Base-by-base conservation (phyloP, 768 basidiomycete genomes). In the Solioccasus polychromus region DNA sequence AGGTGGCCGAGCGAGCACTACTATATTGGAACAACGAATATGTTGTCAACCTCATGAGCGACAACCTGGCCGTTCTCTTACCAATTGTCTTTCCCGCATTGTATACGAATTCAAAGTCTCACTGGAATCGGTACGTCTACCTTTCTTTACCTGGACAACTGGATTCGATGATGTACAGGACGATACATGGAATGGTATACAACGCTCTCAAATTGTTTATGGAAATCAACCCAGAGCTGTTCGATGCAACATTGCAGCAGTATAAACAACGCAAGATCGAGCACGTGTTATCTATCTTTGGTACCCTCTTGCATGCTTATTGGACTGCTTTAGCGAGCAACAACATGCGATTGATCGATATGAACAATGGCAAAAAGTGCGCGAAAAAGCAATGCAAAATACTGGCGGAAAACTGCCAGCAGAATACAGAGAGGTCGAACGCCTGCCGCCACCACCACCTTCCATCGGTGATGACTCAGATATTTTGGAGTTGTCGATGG, bases 1-100 rank as follows among this genome's bases (percentile, higher is more conserved):
- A 99, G 70, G 95, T 99, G 24, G 95, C 96, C 6, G 96, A 99
- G 68, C 82, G 96, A 34, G 95, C 95, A 3, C 69, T 99, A 48
- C 78, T 96, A 56, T 98, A 96, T 67, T 99, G 96, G 96, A 97
- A 98, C 72, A 98, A 98, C 71, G 96, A 98, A 71, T 99, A 98
- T 70, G 94, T 98, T 54, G 91, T 99, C 58, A 99, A 96, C 68
- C 80, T 99, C 42, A 98, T 99, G 92, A 91, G 92, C 66, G 93
- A 98, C 60, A 98, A 98, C 64, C 77, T 98, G 52, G 68, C 80
- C 19, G 68, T 84, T 51, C 82, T 99, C 48, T 76, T 99, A 24
- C 96, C 96, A 7, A 91, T 99, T 60, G 93, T 99, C 40, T 99
- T 98, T 74, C 92, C 95, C 23, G 88, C 94, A 7, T 69, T 99